Base-by-base conservation (phyloP, 768 basidiomycete species). In the Naematelia aurantialba region DNA sequence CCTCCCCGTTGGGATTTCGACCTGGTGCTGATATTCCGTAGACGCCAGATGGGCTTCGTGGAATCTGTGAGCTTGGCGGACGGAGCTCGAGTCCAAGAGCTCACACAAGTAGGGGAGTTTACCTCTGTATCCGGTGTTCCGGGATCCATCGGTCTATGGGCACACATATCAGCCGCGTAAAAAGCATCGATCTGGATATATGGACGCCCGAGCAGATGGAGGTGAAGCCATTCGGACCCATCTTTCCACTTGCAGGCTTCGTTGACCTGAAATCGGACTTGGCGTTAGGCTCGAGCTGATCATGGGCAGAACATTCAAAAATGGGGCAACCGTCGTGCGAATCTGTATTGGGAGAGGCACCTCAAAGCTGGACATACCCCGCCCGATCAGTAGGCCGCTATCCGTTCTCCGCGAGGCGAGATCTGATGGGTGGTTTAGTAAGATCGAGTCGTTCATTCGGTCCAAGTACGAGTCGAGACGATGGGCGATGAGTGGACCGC, bases 121-220 rank as follows among this genome's bases (percentile, higher is more conserved):
- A 91, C 74, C 81, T 98, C 39, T 99, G 94, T 75, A 96, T 99
- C 64, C 85, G 94, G 59, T 99, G 94, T 79, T 97, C 93, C 13
- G 94, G 94, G 26, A 89, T 97, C 58, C 94, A 99, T 78, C 87
- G 94, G 45, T 88, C 90, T 42, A 92, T 99, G 91, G 94, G 94
- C 60, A 97, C 94, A 0, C 94, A 99, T 78, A 96, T 98, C 77
- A 89, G 89, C 79, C 0, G 53, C 79, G 89, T 99, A 75, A 96
- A 96, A 73, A 94, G 91, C 2, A 89, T 99, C 55, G 94, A 99
- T 79, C 85, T 99, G 55, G 94, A 99, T 69, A 85, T 89, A 17
- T 99, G 94, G 94, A 94, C 91, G 5, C 90, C 91, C 2, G 92
- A 97, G 63, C 94, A 99, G 79, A 93, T 99, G 88, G 85, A 87